These are phyloP conservation scores for Fusarium burgessii DNA, from an alignment of 2,329 filamentous ascomycete species.

Conservation along the genomic window DNA sequence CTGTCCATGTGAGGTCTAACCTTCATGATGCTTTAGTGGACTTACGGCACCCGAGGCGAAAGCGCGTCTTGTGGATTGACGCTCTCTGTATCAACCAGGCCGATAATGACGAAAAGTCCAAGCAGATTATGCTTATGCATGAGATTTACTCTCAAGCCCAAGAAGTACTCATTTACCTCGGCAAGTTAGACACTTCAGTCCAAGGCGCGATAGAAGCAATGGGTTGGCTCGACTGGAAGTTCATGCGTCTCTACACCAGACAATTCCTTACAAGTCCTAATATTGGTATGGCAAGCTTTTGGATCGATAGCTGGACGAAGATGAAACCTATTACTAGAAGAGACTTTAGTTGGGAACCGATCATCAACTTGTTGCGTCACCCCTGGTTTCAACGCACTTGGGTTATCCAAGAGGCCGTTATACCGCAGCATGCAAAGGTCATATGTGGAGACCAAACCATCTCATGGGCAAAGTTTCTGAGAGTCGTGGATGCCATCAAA, in stretches of 20 bases:
- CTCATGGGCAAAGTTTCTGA: fast-evolving
- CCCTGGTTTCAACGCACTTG: neutral
- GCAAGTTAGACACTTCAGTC: fast-evolving
- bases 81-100: fast-evolving
- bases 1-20: fast-evolving
- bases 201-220: fast-evolving
- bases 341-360: fast-evolving
- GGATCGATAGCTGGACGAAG: fast-evolving
- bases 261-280: fast-evolving
- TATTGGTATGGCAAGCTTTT: fast-evolving
- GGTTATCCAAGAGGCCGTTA: neutral
- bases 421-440: neutral
- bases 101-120: neutral
- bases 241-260: fast-evolving
- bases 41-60: fast-evolving
- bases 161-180: neutral
- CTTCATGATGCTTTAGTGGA: fast-evolving
- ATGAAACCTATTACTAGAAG: fast-evolving
- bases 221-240: neutral
- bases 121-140: neutral
- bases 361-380: fast-evolving
- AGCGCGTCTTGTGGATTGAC: fast-evolving
- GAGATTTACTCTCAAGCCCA: neutral
- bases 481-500: fast-evolving
- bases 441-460: neutral